Evolutionary conservation across 2,329 filamentous ascomycete genomes (phyloP), one percentile per base, ranked within the genome.

Genomic region (Fusarium sp.): DNA sequence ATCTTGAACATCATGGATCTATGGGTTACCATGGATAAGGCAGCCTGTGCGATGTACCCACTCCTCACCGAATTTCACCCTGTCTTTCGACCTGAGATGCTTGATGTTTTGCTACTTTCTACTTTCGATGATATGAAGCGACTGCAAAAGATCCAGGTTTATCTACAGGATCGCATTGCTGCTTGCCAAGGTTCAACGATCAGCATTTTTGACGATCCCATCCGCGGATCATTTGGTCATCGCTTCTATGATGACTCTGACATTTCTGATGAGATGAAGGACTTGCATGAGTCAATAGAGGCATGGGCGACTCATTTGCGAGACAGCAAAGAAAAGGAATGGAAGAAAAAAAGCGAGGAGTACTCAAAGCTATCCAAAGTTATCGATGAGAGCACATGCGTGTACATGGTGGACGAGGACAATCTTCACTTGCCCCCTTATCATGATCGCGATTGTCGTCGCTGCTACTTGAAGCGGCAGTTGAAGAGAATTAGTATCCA

Each of bases 401-500:
- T 79, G 2, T 83, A 80, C 47, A 31, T 79, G 4, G 62, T 76
- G 7, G 72, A 79, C 24, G 74, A 75, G 1, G 26, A 70, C 20
- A 64, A 76, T 14, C 57, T 61, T 14, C 63, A 36, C 12, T 22
- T 47, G 11, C 56, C 63, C 5, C 45, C 60, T 3, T 72, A 76
- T 24, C 77, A 84, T 35, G 66, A 77, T 13, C 64, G 60, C 1
- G 55, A 74, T 1, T 86, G 84, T 56, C 66, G 65, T 1, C 82
- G 82, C 17, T 87, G 85, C 66, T 78, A 70, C 24, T 66, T 81
- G 24, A 79, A 79, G 49, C 67, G 64, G 6, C 57, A 70, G 22
- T 76, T 82, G 7, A 68, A 76, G 7, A 72, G 73, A 5, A 79
- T 87, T 49, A 74, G 62, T 0, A 86, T 87, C 17, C 58, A 70